Evolutionary conservation across 805 yeast genomes (phyloP), one percentile per base, ranked within the genome.

Genomic region (Scheffersomyces amazonensis): DNA sequence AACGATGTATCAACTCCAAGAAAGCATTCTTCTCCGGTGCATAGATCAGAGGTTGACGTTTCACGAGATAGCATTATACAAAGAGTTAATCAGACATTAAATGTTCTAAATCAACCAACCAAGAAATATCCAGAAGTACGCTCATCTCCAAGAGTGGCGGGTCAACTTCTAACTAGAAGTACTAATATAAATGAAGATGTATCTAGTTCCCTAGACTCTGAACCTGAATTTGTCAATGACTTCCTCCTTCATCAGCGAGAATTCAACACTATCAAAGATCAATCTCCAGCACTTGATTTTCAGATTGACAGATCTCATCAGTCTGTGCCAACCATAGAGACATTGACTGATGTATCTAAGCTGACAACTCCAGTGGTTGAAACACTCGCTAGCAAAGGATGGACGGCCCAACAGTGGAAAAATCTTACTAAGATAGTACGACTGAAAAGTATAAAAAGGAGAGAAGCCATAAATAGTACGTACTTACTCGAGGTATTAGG

Each of bases 351-450:
- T n/a, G n/a, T n/a, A n/a, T n/a, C n/a, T n/a, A n/a, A n/a, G n/a
- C n/a, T n/a, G n/a, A n/a, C n/a, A n/a, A n/a, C n/a, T n/a, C n/a
- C n/a, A n/a, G n/a, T n/a, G n/a, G n/a, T n/a, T n/a, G n/a, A n/a
- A n/a, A n/a, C n/a, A n/a, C n/a, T n/a, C n/a, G 13, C 5, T 24
- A 24, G 5, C 8, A 24, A 24, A 27, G 30, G 41, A 27, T 66
- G 72, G 71, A 52, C 58, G 23, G 37, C 39, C 9, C 50, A 44
- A 3, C 58, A 56, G 29, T 69, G 73, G 74, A 41, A 35, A 10
- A 64, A 58, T 40, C 48, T 69, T 18, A 45, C 47, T 33, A 49
- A 50, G 21, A 48, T 68, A 4, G 50, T 67, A 10, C 40, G 43
- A 22, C 66, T 52, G 62, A 50, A 39, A 13, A 45, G 31, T 8